These are phyloP conservation scores for Dictyostelium firmibasis DNA, from an alignment of 78 protist genomes.

Conservation along the genomic window DNA sequence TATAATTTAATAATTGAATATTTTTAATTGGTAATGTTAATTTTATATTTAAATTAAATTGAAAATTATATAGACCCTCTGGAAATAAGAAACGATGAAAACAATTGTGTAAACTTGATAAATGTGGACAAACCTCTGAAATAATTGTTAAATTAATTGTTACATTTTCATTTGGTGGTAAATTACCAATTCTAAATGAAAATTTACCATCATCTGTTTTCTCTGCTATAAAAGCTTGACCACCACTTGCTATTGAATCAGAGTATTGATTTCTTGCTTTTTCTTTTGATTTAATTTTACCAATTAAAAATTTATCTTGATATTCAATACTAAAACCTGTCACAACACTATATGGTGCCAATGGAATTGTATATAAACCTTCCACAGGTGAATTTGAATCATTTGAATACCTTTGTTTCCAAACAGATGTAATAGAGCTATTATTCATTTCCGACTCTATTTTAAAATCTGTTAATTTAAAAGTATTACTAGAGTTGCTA, in stretches of 20 bases:
- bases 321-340: background rate
- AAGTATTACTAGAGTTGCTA: background rate
- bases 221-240: conserved; percentile 32
- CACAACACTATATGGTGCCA: conserved; percentile 16
- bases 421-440: background rate
- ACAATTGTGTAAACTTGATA: background rate
- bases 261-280: conserved; percentile 18
- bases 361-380: conserved; percentile 14
- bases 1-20: background rate
- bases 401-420: background rate
- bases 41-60: background rate
- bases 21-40: background rate
- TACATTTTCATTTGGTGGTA: conserved; percentile 68
- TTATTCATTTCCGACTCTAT: background rate
- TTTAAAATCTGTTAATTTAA: background rate
- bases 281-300: conserved; percentile 13
- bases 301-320: conserved; percentile 19
- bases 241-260: conserved; percentile 45
- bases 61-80: background rate
- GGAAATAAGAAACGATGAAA: conserved; percentile 25
- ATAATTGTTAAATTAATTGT: conserved; percentile 69
- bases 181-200: conserved; percentile 80
- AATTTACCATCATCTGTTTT: conserved; percentile 16
- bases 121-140: conserved; percentile 69
- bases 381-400: conserved; percentile 22